Percentiles rank a stretch among this genome's conserved stretches.
Conservation (phyloP, 192 early-diverging fungal species). For the Endogone sp. region DNA sequence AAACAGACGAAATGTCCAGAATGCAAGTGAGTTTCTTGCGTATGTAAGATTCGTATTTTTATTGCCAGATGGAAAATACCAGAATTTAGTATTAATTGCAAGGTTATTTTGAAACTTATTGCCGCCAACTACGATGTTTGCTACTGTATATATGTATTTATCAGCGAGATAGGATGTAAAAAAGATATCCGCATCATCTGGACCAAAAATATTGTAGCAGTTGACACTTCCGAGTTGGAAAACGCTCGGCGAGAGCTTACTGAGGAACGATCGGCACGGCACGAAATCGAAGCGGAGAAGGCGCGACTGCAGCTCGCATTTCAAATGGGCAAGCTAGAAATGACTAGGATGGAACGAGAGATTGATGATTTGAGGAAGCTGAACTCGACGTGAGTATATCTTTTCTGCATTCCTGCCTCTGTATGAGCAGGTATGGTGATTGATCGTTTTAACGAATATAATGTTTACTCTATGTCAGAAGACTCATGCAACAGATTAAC, state of each 20-base stretch:
- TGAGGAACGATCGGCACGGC: slow-evolving; percentile 13
- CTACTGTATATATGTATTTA: not conserved
- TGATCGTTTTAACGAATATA: too few relatives aligned
- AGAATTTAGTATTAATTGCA: too few relatives aligned
- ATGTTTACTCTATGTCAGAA: too few relatives aligned
- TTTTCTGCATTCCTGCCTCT: too few relatives aligned
- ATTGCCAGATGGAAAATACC: too few relatives aligned
- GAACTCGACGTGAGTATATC: slow-evolving; percentile 9
- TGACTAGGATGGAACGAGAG: slow-evolving; percentile 22
- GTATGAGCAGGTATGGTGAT: too few relatives aligned
- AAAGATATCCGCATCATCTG: slow-evolving; percentile 29
- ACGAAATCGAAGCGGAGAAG: slow-evolving; percentile 15
- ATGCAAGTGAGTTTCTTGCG: slow-evolving; percentile 37
- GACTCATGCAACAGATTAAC: not conserved
- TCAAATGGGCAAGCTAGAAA: slow-evolving; percentile 22
- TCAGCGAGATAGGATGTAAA: slow-evolving; percentile 6
- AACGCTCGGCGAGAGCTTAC: slow-evolving; percentile 7
- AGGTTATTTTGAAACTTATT: not conserved
- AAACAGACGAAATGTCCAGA: slow-evolving; percentile 27
- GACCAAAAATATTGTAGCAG: slow-evolving; percentile 24
- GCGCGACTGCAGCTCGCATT: slow-evolving; percentile 20
- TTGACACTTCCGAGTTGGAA: slow-evolving; percentile 27
- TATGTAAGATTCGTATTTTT: too few relatives aligned
- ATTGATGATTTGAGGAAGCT: slow-evolving; percentile 12
- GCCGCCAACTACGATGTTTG: not conserved